phyloP scores from a whole-genome alignment of 176 grass and related monocot genomes.

The Rhynchospora tenuis region DNA sequence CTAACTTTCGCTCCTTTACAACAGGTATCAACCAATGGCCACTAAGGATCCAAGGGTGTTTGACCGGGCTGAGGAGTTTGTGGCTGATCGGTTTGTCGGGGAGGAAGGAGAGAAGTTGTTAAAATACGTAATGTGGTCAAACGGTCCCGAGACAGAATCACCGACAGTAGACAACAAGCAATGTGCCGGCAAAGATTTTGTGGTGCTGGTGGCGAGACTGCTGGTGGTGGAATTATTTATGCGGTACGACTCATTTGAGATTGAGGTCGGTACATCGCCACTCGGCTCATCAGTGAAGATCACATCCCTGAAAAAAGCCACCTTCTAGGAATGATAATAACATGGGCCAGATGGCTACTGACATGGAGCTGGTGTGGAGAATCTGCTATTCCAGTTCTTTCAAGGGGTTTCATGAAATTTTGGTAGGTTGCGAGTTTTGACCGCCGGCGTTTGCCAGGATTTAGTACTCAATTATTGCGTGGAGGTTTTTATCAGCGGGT shows the following conservation, averaged over 20 bases:
- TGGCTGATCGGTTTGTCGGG: constrained; percentile 75
- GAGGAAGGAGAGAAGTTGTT: constrained; percentile 57
- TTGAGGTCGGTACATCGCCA: constrained; percentile 60
- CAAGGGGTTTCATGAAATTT: background rate
- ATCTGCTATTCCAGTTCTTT: background rate
- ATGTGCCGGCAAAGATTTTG: constrained; percentile 96
- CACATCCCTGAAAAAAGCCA: constrained; percentile 91
- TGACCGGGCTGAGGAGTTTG: constrained; percentile 60
- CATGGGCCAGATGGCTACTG: background rate
- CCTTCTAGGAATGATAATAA: constrained; percentile 27
- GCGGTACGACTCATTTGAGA: constrained; percentile 91
- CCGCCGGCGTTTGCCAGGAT: background rate
- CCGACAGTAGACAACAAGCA: constrained; percentile 91
- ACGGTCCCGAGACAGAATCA: constrained; percentile 76
- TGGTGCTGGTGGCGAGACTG: constrained; percentile 83
- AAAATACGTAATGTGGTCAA: constrained; percentile 85
- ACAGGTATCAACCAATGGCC: constrained; percentile 88
- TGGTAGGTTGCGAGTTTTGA: background rate
- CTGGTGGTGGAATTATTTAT: constrained; percentile 87
- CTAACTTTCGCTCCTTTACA: background rate
- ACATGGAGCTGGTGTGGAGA: background rate
- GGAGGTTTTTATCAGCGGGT: background rate
- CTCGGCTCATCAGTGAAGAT: constrained; percentile 82
- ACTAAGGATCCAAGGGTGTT: constrained; percentile 91
- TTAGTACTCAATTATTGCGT: background rate